Base-by-base conservation (phyloP, 2,329 filamentous ascomycete species). In the Sporothrix variecibatus region DNA sequence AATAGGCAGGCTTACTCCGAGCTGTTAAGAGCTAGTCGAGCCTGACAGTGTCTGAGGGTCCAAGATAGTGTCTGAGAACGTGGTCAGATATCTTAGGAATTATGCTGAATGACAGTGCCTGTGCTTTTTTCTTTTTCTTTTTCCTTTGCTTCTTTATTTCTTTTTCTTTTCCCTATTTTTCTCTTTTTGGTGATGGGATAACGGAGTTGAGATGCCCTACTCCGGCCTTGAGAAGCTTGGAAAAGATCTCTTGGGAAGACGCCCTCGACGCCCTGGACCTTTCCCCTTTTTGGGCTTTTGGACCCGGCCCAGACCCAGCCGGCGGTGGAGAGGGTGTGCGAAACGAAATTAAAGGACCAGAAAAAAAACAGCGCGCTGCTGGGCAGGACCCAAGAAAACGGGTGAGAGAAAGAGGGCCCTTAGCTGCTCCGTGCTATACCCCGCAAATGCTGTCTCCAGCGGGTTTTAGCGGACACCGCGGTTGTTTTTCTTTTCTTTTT, bases 341-440 rank as follows among this genome's bases (percentile, higher is more conserved):
- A 74, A 74, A 74, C 73, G 73, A 74, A 56, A 74, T 74, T 72
- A 72, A 69, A 74, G 73, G 73, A 74, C 70, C 53, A 72, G 23
- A 71, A 60, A 72, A 64, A 43, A 49, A 9, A 31, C 43, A 67
- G 20, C 38, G 31, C 31, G 51, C 31, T 28, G 40, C 23, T 67
- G 46, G 46, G 26, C 15, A 51, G 46, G 34, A 46, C 34, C 9
- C 53, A 64, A 65, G 26, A 72, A 46, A 17, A 65, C 20, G 12
- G n/a, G 53, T 20, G 12, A 43, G 56, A 56, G 31, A 72, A n/a
- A 56, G 28, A 31, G 60, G 31, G 23, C 28, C 60, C 49, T 72
- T 58, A 28, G n/a, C 62, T 67, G 62, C 60, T 56, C 60, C 71
- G 34, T 74, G 72, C 46, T 71, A 74, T 74, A 74, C 72, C 72